These are phyloP conservation scores for Solanum pennellii DNA, from an alignment of 257 asterid genomes.

Conservation along the genomic window DNA sequence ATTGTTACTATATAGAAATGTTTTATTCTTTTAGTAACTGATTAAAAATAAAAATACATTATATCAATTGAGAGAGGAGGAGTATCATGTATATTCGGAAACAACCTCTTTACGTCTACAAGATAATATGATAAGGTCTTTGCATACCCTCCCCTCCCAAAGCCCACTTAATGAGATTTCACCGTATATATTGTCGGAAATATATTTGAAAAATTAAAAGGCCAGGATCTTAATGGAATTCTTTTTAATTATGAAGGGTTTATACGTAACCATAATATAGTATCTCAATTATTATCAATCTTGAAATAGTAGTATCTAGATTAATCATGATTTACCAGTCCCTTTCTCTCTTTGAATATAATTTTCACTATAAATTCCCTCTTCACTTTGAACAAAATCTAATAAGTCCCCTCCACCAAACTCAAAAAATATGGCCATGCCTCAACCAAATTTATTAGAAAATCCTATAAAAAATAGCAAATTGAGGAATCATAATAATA, in stretches of 20 bases:
- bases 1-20: no score
- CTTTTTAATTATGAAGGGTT: neutral
- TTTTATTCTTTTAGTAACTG: no score
- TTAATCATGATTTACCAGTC: neutral
- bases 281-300: constrained; percentile 25
- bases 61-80: neutral
- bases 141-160: no score
- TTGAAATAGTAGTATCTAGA: neutral
- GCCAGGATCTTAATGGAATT: neutral
- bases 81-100: neutral
- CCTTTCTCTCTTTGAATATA: neutral
- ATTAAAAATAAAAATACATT: no score
- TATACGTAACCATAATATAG: neutral
- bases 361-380: constrained; percentile 13
- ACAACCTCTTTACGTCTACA: no score
- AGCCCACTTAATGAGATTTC: no score
- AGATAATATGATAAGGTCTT: no score
- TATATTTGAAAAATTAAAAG: neutral
- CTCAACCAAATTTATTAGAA: constrained; percentile 9
- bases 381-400: neutral
- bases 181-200: no score
- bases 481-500: neutral
- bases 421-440: constrained; percentile 13
- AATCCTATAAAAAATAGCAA: constrained; percentile 8
- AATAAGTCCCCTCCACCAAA: neutral